Percentiles rank a stretch among this genome's conserved stretches.
These are phyloP conservation scores for Pichiaceae sp. DNA, from an alignment of 1,139 yeast genomes.

Conservation along the genomic window DNA sequence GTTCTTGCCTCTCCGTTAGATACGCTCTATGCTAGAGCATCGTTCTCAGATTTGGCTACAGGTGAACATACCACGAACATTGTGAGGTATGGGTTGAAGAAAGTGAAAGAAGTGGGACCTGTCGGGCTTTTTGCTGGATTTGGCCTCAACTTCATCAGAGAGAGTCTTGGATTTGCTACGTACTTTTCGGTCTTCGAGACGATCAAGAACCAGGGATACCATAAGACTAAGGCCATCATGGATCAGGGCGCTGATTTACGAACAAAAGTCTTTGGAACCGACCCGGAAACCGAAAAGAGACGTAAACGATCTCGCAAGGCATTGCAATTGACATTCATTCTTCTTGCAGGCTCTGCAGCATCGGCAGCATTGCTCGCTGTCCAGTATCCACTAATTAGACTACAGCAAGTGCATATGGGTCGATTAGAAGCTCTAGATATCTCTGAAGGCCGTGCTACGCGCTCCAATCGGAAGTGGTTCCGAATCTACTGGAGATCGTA, in stretches of 20 bases:
- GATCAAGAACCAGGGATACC: constrained; percentile 62
- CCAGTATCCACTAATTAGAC: constrained; percentile 74
- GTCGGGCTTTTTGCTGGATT: constrained; percentile 89
- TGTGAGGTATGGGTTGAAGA: constrained; percentile 68
- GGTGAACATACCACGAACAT: constrained; percentile 57
- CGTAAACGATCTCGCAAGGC: constrained; percentile 29
- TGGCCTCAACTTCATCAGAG: constrained; percentile 67
- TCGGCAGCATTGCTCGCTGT: constrained; percentile 68
- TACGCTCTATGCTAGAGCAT: constrained; percentile 78
- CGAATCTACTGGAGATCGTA: constrained; percentile 61
- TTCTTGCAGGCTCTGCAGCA: constrained; percentile 86
- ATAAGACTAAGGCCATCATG: constrained; percentile 31
- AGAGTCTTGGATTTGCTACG: constrained; percentile 77
- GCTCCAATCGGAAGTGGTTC: constrained; percentile 28
- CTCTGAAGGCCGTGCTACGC: constrained; percentile 36
- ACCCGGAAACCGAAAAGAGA: constrained; percentile 33
- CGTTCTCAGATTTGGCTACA: constrained; percentile 61
- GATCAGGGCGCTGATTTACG: constrained; percentile 4
- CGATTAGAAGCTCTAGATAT: constrained; percentile 76
- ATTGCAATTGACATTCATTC: constrained; percentile 60
- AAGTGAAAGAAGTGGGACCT: constrained; percentile 65
- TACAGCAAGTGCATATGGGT: constrained; percentile 73
- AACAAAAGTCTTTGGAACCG: background rate
- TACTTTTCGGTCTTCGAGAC: constrained; percentile 81
- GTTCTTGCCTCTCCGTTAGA: constrained; percentile 93